Evolutionary conservation across 345 rosid species (phyloP).

Genomic region (Acer negundo): DNA sequence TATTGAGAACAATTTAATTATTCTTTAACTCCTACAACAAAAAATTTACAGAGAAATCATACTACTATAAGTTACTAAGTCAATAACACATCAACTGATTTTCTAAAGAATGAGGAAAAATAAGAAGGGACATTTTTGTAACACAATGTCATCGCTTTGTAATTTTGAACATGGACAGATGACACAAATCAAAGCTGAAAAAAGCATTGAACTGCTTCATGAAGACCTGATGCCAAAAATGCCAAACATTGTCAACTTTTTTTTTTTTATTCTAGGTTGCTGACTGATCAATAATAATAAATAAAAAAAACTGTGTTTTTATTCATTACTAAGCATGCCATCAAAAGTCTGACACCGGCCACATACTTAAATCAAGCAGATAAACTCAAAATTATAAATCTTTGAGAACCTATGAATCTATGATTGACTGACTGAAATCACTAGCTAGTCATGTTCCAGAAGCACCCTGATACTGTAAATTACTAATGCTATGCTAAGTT

Average conservation of each 20-base stretch:
- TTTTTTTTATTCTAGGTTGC: no score
- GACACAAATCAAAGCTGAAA: not conserved
- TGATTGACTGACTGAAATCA: not conserved
- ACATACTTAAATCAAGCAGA: not conserved
- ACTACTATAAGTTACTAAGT: not conserved
- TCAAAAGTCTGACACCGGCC: not conserved
- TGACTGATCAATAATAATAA: no score
- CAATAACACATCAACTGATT: not conserved
- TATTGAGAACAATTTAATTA: not conserved
- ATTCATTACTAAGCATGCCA: not conserved
- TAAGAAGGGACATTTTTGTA: not conserved
- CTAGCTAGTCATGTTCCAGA: not conserved
- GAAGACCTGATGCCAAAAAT: not conserved
- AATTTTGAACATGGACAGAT: not conserved
- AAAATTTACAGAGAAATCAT: not conserved
- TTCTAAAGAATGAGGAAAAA: not conserved
- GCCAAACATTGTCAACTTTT: no score
- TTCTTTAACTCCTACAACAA: no score
- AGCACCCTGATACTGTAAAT: not conserved
- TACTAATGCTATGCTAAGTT: not conserved
- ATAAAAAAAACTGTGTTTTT: not conserved
- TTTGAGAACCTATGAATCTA: not conserved
- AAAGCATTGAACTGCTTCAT: not conserved
- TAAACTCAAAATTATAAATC: slow-evolving; percentile 1
- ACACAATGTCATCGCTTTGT: not conserved